These are phyloP conservation scores for Pyracantha coccinea DNA, from an alignment of 331 rosid species.

Conservation along the genomic window DNA sequence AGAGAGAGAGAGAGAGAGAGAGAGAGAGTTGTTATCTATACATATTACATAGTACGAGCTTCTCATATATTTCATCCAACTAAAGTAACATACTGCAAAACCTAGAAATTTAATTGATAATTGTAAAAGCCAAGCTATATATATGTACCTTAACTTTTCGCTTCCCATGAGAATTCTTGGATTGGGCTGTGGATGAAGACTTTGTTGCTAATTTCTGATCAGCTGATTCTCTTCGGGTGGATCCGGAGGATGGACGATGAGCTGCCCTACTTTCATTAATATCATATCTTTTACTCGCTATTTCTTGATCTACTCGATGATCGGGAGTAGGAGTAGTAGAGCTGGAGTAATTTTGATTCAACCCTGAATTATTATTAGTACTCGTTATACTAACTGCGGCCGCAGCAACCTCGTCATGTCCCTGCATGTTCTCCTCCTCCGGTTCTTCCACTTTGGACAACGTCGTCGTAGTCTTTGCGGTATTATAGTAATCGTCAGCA, in stretches of 20 bases:
- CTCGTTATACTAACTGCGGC: not conserved
- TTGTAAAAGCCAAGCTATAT: not conserved
- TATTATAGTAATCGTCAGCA: not conserved
- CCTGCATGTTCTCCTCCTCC: not conserved
- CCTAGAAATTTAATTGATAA: not conserved
- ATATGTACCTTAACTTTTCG: constrained; percentile 62
- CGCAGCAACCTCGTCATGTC: not conserved
- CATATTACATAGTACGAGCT: not conserved
- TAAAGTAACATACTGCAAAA: not conserved
- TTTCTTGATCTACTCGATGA: constrained; percentile 29
- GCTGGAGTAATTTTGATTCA: constrained; percentile 14
- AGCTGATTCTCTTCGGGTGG: not conserved
- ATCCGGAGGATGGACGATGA: not conserved
- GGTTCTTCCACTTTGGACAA: not conserved
- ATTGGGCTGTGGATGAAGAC: constrained; percentile 36
- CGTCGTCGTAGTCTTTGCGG: not conserved
- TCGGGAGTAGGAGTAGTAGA: constrained; percentile 7
- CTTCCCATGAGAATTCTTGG: constrained; percentile 65
- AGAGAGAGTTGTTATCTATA: not conserved
- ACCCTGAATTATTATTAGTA: not conserved
- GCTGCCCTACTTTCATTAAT: not conserved
- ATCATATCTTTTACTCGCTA: constrained; percentile 33
- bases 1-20: not conserved
- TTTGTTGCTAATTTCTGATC: constrained; percentile 30
- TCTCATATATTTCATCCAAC: not conserved